Evolutionary conservation across 179 eudicot genomes (phyloP), one percentile per base, ranked within the genome.

Genomic region (Beta lomatogona): DNA sequence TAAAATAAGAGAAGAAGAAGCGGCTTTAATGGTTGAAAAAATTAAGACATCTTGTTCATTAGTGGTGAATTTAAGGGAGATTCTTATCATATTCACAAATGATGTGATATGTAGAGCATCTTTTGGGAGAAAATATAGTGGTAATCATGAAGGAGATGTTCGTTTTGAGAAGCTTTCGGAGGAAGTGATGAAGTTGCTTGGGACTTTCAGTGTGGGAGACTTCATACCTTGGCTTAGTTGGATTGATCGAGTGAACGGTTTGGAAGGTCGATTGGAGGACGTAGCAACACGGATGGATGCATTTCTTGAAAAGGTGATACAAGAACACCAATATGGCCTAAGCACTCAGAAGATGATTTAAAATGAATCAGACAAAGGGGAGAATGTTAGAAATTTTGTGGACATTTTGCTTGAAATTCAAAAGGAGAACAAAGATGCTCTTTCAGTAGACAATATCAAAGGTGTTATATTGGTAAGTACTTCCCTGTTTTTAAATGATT

Each of bases 331-430:
- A 5, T 6, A 16, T 6, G 12, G 11, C 25, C 69, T 22, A 63
- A 63, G 44, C 44, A 9, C 31, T 3, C 25, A 0, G 69, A 64
- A 10, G 15, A 41, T 0, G 19, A 6, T 36, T 36, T 15, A 6
- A 7, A n/a, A 8, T 28, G 12, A 67, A n/a, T 36, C 11, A 31
- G 22, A 67, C n/a, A 6, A 67, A 0, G 71, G 21, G 21, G 6
- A 36, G 10, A 36, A 64, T 3, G 44, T 9, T 9, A 67, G 41
- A 15, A 67, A 14, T 19, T 67, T 36, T 67, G 71, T 66, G 21
- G 50, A 67, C 11, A 67, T 67, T 41, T 44, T 83, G 52, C 86
- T 83, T 15, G 76, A 74, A 68, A 22, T 77, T 60, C 84, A 83
- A 16, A 76, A 48, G 10, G 73, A 79, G 6, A 73, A 75, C 28